Evolutionary conservation across 257 asterid species (phyloP), one percentile per base, ranked within the genome.

Genomic region (Salvia splendens): DNA sequence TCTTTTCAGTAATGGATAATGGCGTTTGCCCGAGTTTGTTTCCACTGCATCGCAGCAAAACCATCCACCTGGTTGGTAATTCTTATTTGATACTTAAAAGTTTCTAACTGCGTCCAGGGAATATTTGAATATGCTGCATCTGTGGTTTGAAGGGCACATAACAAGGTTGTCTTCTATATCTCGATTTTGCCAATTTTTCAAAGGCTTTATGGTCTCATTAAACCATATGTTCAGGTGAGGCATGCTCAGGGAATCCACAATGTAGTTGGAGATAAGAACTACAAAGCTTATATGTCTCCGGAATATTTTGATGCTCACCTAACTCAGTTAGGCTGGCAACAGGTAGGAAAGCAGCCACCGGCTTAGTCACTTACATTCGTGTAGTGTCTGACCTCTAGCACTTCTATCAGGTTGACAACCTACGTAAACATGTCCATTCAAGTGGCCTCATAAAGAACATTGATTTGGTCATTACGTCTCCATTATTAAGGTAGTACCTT

Each of bases 231-330:
- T 65, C 78, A 91, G 97, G 97, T 91, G 80, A 91, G 97, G 91
- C 97, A 91, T 78, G 96, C 93, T 77, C 97, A 91, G 72, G 97
- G 97, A 49, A 81, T 85, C 65, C 97, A 91, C 80, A 91, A 91
- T 67, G 96, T 91, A 10, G 91, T 79, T 16, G 96, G 96, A 73
- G 97, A 86, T 53, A 91, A 86, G 69, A 86, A 83, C 75, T 85
- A 88, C 52, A 86, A 91, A 76, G 83, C 85, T 52, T 86, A 72
- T 73, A 78, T 88, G 97, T 85, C 96, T 71, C 83, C 83, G 6
- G 91, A 88, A 59, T 88, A 86, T 78, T 88, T 91, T 73, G 97
- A 91, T 75, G 97, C 97, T 12, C 84, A 88, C n/a, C 82, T 91
- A 67, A 91, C 97, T 74, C 87, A 82, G 64, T 77, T 91, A 72